Conservation (phyloP, 2,329 filamentous ascomycete genomes). For the Cytospora chrysosperma region DNA sequence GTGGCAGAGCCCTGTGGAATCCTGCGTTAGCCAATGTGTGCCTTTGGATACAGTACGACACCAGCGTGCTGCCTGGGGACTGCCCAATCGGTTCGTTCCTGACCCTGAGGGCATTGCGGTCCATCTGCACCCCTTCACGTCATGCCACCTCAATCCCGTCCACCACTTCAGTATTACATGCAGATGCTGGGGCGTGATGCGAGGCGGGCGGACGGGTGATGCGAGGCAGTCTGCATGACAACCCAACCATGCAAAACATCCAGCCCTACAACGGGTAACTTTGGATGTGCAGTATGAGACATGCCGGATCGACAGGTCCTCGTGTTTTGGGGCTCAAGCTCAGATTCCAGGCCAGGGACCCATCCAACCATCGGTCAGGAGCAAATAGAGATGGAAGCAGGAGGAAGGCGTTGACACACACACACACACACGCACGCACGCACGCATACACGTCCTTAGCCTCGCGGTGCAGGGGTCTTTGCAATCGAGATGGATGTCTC, state of each 20-base stretch:
- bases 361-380: constrained; percentile 6
- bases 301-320: constrained; percentile 5
- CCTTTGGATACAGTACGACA: constrained; percentile 15
- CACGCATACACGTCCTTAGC: background rate
- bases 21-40: constrained; percentile 18
- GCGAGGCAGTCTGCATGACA: constrained; percentile 35
- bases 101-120: background rate
- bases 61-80: constrained; percentile 19
- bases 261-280: constrained; percentile 30
- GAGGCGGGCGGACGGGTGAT: constrained; percentile 26
- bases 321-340: constrained; percentile 2
- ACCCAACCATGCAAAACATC: constrained; percentile 35
- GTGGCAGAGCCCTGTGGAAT: constrained; percentile 78
- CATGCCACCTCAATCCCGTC: constrained; percentile 8
- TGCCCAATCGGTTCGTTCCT: constrained; percentile 19
- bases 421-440: constrained; percentile 1
- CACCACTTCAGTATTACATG: constrained; percentile 12
- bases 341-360: constrained; percentile 4
- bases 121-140: constrained; percentile 14
- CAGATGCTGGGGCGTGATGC: constrained; percentile 17
- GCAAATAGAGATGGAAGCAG: constrained; percentile 15
- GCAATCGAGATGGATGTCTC: constrained; percentile 19
- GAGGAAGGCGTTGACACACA: constrained; percentile 13
- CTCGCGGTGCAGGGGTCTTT: constrained; percentile 17
- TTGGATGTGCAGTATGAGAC: constrained; percentile 8